Base-by-base conservation (phyloP, 495 filamentous ascomycete species). In the Trichoderma orchidacearum region DNA sequence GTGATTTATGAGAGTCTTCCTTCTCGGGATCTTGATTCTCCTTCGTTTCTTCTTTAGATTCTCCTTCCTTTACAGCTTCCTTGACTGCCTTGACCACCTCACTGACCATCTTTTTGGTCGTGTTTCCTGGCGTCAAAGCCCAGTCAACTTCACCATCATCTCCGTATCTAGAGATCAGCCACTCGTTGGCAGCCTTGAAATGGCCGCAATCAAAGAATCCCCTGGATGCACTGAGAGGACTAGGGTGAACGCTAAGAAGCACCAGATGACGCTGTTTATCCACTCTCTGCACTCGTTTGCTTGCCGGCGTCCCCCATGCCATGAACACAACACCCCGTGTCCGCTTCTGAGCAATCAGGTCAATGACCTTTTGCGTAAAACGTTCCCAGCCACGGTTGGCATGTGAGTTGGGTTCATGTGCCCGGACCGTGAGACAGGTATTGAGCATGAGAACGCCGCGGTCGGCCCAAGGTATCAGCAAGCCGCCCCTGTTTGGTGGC, bases 391-490 rank as follows among this genome's bases (percentile, higher is more conserved):
- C 93, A 52, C 81, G 81, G 61, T 84, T 82, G 0, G 83, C 71
- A 67, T 98, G 93, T 32, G 81, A 86, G 63, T 89, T 90, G 18
- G 93, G 81, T 55, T 91, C 80, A 65, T 92, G 88, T 18, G 87
- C 87, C 25, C 87, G 84, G 38, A 98, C 93, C 0, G 93, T 96
- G 15, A 98, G 76, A 61, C 87, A 92, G 9, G 93, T 89, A 68
- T 98, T 98, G 54, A 98, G 78, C 68, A 97, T 75, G 23, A 98
- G 75, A 1, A 98, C 89, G 48, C 93, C 93, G 27, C 85, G 82
- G 60, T 95, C 85, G 4, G 93, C 92, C 93, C 93, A 98, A 5
- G 90, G 90, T 0, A 81, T 95, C 15, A 98, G 75, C 1, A 94
- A 77, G 2, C 93, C 93, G 12, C 80, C 81, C 18, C 82, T 84